Percentiles rank a stretch among this genome's conserved stretches.
Conservation (phyloP, 2,329 filamentous ascomycete genomes). For the Colletotrichum lupini region DNA sequence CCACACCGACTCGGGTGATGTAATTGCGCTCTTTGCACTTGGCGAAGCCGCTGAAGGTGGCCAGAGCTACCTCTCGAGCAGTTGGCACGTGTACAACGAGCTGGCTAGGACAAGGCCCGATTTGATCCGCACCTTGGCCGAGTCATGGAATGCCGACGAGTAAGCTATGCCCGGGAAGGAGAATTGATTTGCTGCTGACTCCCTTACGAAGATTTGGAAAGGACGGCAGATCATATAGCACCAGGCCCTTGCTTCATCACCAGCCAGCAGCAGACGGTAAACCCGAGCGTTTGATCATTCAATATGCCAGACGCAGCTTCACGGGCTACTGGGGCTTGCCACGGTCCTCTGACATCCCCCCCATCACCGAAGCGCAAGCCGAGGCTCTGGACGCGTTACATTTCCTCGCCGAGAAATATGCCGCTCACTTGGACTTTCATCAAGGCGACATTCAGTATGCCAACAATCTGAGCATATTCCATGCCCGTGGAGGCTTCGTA, state of each 20-base stretch:
- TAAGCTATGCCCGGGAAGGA: conserved; percentile 39
- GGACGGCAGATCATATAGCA: conserved; percentile 54
- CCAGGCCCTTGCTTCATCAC: conserved; percentile 66
- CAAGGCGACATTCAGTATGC: conserved; percentile 65
- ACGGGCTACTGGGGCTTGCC: conserved; percentile 67
- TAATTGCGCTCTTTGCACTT: conserved; percentile 68
- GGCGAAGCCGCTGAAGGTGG: conserved; percentile 64
- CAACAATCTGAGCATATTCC: conserved; percentile 66
- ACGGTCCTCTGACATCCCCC: conserved; percentile 63
- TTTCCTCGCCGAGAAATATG: conserved; percentile 58
- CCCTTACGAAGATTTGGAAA: conserved; percentile 59
- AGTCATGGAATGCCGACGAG: conserved; percentile 61
- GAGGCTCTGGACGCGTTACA: conserved; percentile 64
- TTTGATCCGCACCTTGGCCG: conserved; percentile 65
- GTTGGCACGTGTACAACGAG: conserved; percentile 71
- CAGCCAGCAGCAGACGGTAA: conserved; percentile 56
- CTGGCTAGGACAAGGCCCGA: conserved; percentile 68
- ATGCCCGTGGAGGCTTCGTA: conserved; percentile 61
- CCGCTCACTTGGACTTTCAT: conserved; percentile 56
- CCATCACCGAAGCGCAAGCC: conserved; percentile 64
- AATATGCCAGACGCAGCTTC: conserved; percentile 70
- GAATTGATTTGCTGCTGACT: background rate
- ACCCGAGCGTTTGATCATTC: conserved; percentile 67
- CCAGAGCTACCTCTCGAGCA: conserved; percentile 67
- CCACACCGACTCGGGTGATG: conserved; percentile 70